Base-by-base conservation (phyloP, 495 filamentous ascomycete genomes). In the Rhypophila decipiens region DNA sequence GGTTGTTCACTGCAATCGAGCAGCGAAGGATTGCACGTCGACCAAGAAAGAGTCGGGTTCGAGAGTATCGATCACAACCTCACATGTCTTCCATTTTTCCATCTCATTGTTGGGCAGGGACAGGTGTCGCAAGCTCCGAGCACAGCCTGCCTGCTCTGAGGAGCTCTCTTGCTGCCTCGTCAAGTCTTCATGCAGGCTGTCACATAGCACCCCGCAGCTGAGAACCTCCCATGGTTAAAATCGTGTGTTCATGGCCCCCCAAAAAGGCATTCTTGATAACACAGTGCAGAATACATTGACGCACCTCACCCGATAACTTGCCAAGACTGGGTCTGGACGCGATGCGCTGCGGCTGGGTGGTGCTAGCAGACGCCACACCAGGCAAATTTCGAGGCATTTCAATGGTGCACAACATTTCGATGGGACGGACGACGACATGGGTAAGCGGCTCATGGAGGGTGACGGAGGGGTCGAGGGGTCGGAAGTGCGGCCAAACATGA, bases 171-270 rank as follows among this genome's bases (percentile, higher is more conserved):
- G 23, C 42, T 44, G 42, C 42, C 27, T 44, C 42, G 24, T 22
- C 5, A 12, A 19, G 17, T 7, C 42, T 39, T 20, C 42, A 44
- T 34, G 42, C 42, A 19, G 15, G 42, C 24, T 44, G 4, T 33
- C 24, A 34, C 42, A 44, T 24, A 38, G 7, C 21, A 38, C 44
- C 44, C 44, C 44, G 44, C 44, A 46, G 44, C 44, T 46, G 44
- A 46, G 35, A 5, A 31, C 12, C 24, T 10, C 19, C n/a, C 27
- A 13, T 13, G 27, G 27, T 31, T 13, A 7, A 31, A 31, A 7
- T 31, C 27, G 35, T 20, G 13, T 17, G 15, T 22, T 24, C 3
- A 18, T 18, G n/a, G 18, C 24, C 44, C 33, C 33, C 13, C 33
- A 18, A 33, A 18, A 11, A 31, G 44, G 33, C 34, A 46, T 24